Base-by-base conservation (phyloP, 352 stramenopile genomes). In the Phytopythium sindhum region DNA sequence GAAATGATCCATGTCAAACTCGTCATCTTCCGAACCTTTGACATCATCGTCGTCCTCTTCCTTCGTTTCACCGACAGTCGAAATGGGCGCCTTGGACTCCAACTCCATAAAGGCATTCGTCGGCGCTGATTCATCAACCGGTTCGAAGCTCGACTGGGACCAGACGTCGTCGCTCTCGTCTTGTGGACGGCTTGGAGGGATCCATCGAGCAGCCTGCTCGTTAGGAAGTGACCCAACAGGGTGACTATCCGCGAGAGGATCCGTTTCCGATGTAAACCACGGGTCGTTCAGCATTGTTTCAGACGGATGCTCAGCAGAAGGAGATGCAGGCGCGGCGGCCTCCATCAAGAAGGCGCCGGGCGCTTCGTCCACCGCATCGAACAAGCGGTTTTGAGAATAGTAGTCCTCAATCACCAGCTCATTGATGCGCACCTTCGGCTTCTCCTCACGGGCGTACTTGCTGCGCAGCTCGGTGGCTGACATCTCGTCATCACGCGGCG, bases 361-460 rank as follows among this genome's bases (percentile, higher is more conserved):
- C 29, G 70, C 64, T 37, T 71, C 68, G 11, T 72, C 57, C 11
- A 24, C 17, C 35, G 23, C 59, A 26, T 63, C 10, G 15, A 73
- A 52, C 31, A 57, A 57, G 29, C 68, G 55, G 29, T 66, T 84
- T 0, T 83, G 63, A 4, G 75, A 73, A 57, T 93, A 96, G 51
- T 95, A 96, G 31, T 96, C 78, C 63, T 96, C 88, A 33, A 96
- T 96, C 14, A 96, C 75, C 5, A 96, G 72, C 63, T 93, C 86
- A 45, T 91, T 93, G 61, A 93, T 93, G 21, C 83, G 80, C 58
- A 92, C 61, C 23, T 78, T 81, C 1, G 76, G 73, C 42, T 84
- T 75, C 19, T 81, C 73, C 1, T 83, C 68, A 35, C 73, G 65
- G 10, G 75, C 66, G 37, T 91, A 83, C 58, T 79, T 82, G 21